These are phyloP conservation scores for Lachancea fermentati DNA, from an alignment of 805 yeast species.

Conservation along the genomic window DNA sequence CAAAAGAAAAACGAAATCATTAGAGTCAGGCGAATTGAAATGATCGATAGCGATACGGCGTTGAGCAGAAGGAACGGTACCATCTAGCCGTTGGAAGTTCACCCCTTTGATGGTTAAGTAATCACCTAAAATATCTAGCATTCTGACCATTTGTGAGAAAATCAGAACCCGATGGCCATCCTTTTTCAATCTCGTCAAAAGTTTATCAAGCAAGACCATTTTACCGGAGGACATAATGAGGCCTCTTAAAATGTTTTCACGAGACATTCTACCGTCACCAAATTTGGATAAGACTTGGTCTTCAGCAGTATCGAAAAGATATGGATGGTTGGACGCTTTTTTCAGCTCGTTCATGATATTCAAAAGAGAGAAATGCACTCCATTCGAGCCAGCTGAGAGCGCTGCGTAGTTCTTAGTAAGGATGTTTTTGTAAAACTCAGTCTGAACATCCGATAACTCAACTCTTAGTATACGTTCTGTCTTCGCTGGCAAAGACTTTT, in stretches of 20 bases:
- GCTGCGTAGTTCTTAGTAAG: slow-evolving; percentile 90
- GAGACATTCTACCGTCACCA: slow-evolving; percentile 48
- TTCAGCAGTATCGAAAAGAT: slow-evolving; percentile 89
- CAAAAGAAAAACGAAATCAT: slow-evolving; percentile 82
- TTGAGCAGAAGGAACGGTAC: slow-evolving; percentile 91
- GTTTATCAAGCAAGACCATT: slow-evolving; percentile 91
- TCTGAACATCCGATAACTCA: slow-evolving; percentile 90
- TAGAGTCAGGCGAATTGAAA: slow-evolving; percentile 88
- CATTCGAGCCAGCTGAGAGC: slow-evolving; percentile 73
- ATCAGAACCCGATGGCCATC: slow-evolving; percentile 96
- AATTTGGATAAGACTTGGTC: slow-evolving; percentile 66
- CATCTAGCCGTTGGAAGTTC: slow-evolving; percentile 89
- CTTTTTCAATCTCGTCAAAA: slow-evolving; percentile 72
- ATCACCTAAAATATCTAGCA: slow-evolving; percentile 92
- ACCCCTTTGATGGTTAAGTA: slow-evolving; percentile 82
- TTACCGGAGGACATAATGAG: slow-evolving; percentile 97
- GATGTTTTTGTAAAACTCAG: slow-evolving; percentile 90
- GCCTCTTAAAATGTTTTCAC: slow-evolving; percentile 83
- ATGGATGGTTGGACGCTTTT: slow-evolving; percentile 96
- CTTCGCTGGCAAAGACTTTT: slow-evolving; percentile 91
- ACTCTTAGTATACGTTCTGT: slow-evolving; percentile 93
- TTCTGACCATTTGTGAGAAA: slow-evolving; percentile 95
- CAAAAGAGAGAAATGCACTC: slow-evolving; percentile 73
- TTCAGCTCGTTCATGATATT: slow-evolving; percentile 94
- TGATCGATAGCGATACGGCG: slow-evolving; percentile 94